phyloP scores from a whole-genome alignment of 2,329 filamentous ascomycete species.

The Fusarium metavorans region DNA sequence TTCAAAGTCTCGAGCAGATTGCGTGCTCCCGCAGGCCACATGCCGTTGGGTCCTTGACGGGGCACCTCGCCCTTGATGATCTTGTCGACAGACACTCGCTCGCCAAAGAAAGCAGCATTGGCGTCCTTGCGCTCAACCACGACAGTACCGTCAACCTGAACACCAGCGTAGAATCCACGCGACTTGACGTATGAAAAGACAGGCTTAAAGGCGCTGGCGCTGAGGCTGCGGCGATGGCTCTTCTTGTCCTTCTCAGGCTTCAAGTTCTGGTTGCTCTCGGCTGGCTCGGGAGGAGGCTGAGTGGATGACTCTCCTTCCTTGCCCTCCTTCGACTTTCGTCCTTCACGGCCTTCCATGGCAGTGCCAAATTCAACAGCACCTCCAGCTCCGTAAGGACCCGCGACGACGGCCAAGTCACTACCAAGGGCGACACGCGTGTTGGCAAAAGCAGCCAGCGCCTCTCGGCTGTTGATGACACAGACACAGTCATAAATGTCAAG shows the following conservation, averaged over 20 bases:
- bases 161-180: constrained; percentile 86
- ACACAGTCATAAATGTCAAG: constrained; percentile 93
- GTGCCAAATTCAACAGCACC: constrained; percentile 73
- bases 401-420: constrained; percentile 81
- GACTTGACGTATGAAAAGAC: constrained; percentile 85
- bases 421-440: constrained; percentile 81
- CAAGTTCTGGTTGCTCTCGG: constrained; percentile 35
- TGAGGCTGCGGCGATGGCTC: constrained; percentile 47
- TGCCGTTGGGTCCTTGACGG: constrained; percentile 38
- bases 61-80: constrained; percentile 60
- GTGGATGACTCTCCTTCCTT: constrained; percentile 41
- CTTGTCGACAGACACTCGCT: constrained; percentile 60
- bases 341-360: constrained; percentile 41
- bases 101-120: constrained; percentile 87
- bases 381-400: constrained; percentile 77
- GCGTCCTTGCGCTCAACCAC: constrained; percentile 89
- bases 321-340: constrained; percentile 58
- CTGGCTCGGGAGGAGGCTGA: constrained; percentile 22
- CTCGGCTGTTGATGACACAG: constrained; percentile 83
- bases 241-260: constrained; percentile 45
- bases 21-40: constrained; percentile 51
- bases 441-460: constrained; percentile 82
- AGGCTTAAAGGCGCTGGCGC: constrained; percentile 50
- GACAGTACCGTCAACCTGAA: constrained; percentile 88
- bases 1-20: constrained; percentile 47